Conservation (phyloP, 2,329 filamentous ascomycete genomes). For the Seiridium cupressi region DNA sequence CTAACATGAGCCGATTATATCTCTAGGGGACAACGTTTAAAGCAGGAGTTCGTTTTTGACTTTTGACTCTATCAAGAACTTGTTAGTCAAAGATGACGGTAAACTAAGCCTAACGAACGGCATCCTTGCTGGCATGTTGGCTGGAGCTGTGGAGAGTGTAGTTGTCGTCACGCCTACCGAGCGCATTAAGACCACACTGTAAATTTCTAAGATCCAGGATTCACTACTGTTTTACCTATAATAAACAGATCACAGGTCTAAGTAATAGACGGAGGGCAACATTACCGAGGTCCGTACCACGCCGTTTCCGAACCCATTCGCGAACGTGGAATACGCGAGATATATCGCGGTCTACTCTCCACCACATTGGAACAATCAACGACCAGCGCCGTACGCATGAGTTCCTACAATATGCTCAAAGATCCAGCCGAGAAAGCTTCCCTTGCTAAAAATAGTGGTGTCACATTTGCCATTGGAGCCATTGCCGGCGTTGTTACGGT, state of each 20-base stretch:
- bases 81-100: conserved; percentile 28
- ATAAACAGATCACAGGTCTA: background rate
- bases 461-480: background rate
- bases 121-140: conserved; percentile 62
- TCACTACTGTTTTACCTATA: background rate
- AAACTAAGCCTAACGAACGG: conserved; percentile 54
- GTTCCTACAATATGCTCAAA: background rate
- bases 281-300: background rate
- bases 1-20: background rate
- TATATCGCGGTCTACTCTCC: background rate
- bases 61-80: background rate
- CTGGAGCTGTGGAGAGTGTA: conserved; percentile 59
- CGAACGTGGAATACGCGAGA: background rate
- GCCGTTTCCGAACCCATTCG: background rate
- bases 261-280: background rate
- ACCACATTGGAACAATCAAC: background rate
- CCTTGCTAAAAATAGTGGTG: background rate
- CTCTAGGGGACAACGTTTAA: background rate
- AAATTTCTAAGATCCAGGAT: conserved; percentile 14
- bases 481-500: background rate
- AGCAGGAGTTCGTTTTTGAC: background rate
- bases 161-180: conserved; percentile 68
- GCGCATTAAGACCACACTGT: conserved; percentile 64
- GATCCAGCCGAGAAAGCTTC: background rate
- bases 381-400: background rate